Percentiles rank a stretch among this genome's conserved stretches.
Conservation (phyloP, 31 red algal genomes). For the Pterothamnion heteromorphum region DNA sequence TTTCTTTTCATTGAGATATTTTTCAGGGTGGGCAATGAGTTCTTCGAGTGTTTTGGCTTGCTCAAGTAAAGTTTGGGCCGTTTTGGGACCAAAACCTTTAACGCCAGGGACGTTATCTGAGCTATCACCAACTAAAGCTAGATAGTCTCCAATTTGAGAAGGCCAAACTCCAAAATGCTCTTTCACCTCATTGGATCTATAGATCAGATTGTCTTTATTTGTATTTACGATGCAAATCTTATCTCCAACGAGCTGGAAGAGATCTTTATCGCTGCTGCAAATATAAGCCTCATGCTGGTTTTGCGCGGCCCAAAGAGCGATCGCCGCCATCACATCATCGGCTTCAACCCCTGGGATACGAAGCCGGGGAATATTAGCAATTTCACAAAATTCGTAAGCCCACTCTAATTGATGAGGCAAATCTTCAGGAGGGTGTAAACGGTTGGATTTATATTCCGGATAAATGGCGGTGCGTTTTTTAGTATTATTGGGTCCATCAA, state of each 20-base stretch:
- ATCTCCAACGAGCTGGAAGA: background rate
- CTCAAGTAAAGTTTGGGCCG: conserved; percentile 29
- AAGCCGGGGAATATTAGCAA: background rate
- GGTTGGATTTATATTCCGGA: background rate
- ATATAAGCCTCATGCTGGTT: background rate
- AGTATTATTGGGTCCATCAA: no score
- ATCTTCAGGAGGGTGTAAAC: background rate
- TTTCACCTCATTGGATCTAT: background rate
- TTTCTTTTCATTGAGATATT: background rate
- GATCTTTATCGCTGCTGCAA: background rate
- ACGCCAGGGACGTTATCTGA: conserved; percentile 59
- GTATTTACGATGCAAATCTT: background rate
- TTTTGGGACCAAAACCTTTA: conserved; percentile 54
- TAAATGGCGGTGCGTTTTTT: no score
- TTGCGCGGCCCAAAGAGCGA: background rate
- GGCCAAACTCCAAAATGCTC: background rate
- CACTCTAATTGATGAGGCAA: background rate
- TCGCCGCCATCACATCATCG: background rate
- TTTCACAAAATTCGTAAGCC: background rate
- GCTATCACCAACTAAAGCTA: conserved; percentile 48
- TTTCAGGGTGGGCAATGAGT: background rate
- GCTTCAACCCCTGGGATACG: background rate
- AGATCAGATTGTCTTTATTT: background rate
- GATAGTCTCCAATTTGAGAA: background rate
- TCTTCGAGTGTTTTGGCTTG: background rate